Percentiles rank a stretch among this genome's conserved stretches.
phyloP scores from a whole-genome alignment of 2,329 filamentous ascomycete species.

The Alternaria triticina region DNA sequence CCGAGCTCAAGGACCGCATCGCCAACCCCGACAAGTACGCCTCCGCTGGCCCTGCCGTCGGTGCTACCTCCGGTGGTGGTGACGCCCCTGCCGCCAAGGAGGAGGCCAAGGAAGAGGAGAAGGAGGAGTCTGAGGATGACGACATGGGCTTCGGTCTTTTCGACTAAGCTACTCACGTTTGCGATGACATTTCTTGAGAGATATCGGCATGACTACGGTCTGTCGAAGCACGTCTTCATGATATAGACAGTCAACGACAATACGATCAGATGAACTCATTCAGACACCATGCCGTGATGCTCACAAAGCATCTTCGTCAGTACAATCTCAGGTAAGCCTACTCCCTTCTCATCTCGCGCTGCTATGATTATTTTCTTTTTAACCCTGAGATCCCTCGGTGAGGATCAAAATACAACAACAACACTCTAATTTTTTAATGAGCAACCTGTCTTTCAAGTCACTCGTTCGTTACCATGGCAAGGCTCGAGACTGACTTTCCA shows the following conservation, averaged over 20 bases:
- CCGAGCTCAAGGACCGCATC: slow-evolving; percentile 99
- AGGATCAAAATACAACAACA: slow-evolving; percentile 68
- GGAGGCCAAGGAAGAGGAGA: slow-evolving; percentile 62
- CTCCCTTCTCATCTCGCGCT: slow-evolving; percentile 11
- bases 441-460: slow-evolving; percentile 19
- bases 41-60: slow-evolving; percentile 73
- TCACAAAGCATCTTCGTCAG: slow-evolving; percentile 19
- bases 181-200: slow-evolving; percentile 27
- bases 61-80: slow-evolving; percentile 60
- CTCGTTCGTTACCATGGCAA: neutral
- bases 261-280: slow-evolving; percentile 41
- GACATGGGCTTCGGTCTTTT: slow-evolving; percentile 63
- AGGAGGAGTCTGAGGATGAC: slow-evolving; percentile 64
- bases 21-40: slow-evolving; percentile 98
- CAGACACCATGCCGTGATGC: slow-evolving; percentile 32
- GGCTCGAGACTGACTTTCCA: slow-evolving; percentile 26
- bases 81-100: slow-evolving; percentile 51
- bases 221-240: slow-evolving; percentile 36
- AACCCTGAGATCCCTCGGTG: slow-evolving; percentile 66
- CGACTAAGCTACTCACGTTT: slow-evolving; percentile 52
- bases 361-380: slow-evolving; percentile 70
- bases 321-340: slow-evolving; percentile 44
- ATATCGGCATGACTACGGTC: slow-evolving; percentile 23
- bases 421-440: slow-evolving; percentile 77
- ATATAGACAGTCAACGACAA: slow-evolving; percentile 42